Conservation (phyloP, 164 flowering plant genomes). For the Aristolochia fimbriata region DNA sequence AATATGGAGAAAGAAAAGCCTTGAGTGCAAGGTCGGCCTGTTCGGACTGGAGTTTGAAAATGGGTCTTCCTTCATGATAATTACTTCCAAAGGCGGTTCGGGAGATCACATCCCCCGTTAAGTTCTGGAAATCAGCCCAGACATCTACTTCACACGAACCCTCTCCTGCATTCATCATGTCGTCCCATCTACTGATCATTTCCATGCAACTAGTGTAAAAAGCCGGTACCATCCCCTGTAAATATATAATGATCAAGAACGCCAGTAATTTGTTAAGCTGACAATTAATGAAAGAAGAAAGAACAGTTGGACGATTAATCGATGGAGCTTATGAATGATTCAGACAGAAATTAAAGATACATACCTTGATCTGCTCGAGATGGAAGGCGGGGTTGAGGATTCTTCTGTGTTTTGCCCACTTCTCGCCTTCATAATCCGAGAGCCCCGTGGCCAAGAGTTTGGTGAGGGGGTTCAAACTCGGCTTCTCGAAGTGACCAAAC, state of each 20-base stretch:
- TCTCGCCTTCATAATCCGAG: constrained; percentile 21
- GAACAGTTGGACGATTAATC: too few species aligned
- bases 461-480: background rate
- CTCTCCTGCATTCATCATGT: background rate
- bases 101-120: constrained; percentile 16
- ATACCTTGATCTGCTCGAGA: constrained; percentile 40
- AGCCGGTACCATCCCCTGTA: constrained; percentile 15
- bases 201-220: constrained; percentile 9
- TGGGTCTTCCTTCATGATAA: constrained; percentile 13
- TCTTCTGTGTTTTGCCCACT: constrained; percentile 47
- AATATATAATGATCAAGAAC: background rate
- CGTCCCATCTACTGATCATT: constrained; percentile 14
- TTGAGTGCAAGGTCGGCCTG: constrained; percentile 2
- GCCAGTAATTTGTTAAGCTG: too few species aligned
- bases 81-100: constrained; percentile 15
- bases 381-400: constrained; percentile 48
- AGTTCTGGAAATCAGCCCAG: constrained; percentile 5
- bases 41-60: constrained; percentile 17
- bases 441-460: constrained; percentile 18
- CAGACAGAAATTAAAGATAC: background rate
- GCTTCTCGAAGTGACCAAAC: background rate
- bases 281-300: too few species aligned
- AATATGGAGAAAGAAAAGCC: background rate
- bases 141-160: constrained; percentile 18
- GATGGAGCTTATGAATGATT: too few species aligned